Evolutionary conservation across 2,329 filamentous ascomycete genomes (phyloP), one percentile per base, ranked within the genome.

Genomic region (Drechslerella coelobrocha): DNA sequence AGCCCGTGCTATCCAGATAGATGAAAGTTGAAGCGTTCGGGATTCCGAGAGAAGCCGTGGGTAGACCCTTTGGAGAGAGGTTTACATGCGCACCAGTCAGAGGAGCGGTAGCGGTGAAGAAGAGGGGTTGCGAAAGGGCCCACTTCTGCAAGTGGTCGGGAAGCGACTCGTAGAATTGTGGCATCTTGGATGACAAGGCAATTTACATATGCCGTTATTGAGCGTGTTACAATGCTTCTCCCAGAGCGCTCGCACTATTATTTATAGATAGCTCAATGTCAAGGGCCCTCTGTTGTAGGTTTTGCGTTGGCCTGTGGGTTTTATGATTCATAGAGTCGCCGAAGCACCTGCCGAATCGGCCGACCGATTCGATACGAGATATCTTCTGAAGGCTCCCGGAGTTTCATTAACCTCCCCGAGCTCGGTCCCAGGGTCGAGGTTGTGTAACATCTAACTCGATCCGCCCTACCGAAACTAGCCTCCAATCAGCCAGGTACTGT

Each of bases 1-100:
- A 89, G 27, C 89, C 90, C 1, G 87, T 91, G 69, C 87, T 84
- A 76, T 92, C 89, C 61, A 91, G 82, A 76, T 92, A 92, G 29
- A 66, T 48, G 10, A 72, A 41, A 17, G 68, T 61, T 26, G 41
- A 50, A 7, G 52, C 48, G 71, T 83, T 88, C 27, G 84, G 81
- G 57, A 90, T 81, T 29, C 84, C 82, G 75, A 90, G 86, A 26
- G 86, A 86, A n/a, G 83, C 80, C 17, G 83, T 81, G 0, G 85
- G 81, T 21, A 88, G 82, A 52, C 89, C 89, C 78, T 92, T 91
- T 52, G 90, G 88, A 0, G 89, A 92, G 61, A 91, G 80, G 76
- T 92, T 92, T 80, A 92, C 82, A 79, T 92, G 89, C 2, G 45
- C 26, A 6, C 61, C 59, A 14, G 43, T 82, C 24, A 86, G 83